Base-by-base conservation (phyloP, 2,329 filamentous ascomycete species). In the Sporothrix dimorphospora region DNA sequence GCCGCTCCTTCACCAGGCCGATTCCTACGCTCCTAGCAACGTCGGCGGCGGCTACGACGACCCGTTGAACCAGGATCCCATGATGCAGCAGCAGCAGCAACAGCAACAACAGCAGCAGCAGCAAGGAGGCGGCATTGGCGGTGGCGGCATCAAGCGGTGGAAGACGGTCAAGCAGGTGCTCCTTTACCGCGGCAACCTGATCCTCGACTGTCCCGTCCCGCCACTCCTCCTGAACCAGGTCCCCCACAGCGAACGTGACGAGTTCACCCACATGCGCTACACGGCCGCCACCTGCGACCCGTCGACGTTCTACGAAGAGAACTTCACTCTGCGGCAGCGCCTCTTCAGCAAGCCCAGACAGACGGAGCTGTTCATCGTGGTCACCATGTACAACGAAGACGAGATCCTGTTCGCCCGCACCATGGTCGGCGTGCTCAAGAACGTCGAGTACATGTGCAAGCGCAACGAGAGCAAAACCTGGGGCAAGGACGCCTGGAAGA, bases 91-190 rank as follows among this genome's bases (percentile, higher is more conserved):
- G 21, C 70, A 69, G 40, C 53, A 72, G 61, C 49, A 57, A 27
- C 74, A 73, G 72, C 81, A 77, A 74, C 79, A 69, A 30, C 73
- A 75, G 69, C 81, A 78, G 74, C 79, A 75, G 83, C 83, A 73
- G 84, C 85, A 71, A 16, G 40, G 38, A n/a, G 51, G 61, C n/a
- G 51, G 63, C 6, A 49, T 42, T 5, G 69, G 68, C 4, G 69
- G 68, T 85, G 71, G 87, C 84, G 75, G 87, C 4, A 90, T 98
- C 76, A 91, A 93, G 81, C 88, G 96, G 80, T 98, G 94, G 93
- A 99, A 98, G 86, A 99, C 96, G 0, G 95, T 99, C 66, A 99
- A 98, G 83, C 94, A 98, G 84, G 95, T 99, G n/a, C 91, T 97
- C 78, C 83, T 99, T 70, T 99, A 97, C 85, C 92, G 97, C 76